phyloP scores from a whole-genome alignment of 2,329 filamentous ascomycete species.

The Thelonectria blattea region DNA sequence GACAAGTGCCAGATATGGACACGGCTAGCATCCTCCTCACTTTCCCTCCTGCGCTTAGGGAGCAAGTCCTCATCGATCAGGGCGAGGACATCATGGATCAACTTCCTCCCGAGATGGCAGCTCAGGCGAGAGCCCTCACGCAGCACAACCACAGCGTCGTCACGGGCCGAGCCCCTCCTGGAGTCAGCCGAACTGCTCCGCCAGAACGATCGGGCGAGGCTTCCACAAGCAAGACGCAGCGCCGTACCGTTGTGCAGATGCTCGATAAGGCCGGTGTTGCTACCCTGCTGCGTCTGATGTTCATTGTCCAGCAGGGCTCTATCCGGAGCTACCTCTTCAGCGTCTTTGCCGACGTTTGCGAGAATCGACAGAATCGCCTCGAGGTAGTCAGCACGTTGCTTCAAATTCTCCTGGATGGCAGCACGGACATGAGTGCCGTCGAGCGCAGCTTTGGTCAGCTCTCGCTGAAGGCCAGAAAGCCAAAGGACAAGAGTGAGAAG shows the following conservation, averaged over 20 bases:
- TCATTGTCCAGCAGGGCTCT: constrained; percentile 89
- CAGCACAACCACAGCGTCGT: constrained; percentile 46
- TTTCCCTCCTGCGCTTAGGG: constrained; percentile 81
- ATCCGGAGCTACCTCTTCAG: constrained; percentile 84
- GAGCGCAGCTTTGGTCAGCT: constrained; percentile 95
- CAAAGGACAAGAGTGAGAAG: constrained; percentile 65
- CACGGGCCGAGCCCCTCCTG: constrained; percentile 41
- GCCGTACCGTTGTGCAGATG: constrained; percentile 91
- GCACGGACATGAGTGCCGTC: constrained; percentile 88
- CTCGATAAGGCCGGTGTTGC: constrained; percentile 95
- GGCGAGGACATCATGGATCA: constrained; percentile 86
- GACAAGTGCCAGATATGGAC: constrained; percentile 81
- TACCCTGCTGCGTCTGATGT: constrained; percentile 97
- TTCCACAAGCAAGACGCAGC: constrained; percentile 68
- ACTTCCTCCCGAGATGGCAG: constrained; percentile 83
- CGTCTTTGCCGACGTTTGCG: constrained; percentile 88
- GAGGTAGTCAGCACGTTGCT: constrained; percentile 93
- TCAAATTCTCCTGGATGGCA: constrained; percentile 94
- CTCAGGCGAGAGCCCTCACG: constrained; percentile 78
- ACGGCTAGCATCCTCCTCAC: constrained; percentile 90
- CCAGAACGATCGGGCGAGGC: constrained; percentile 47
- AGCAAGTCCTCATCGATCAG: constrained; percentile 89
- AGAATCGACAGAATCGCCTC: constrained; percentile 93
- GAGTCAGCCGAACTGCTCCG: constrained; percentile 27
- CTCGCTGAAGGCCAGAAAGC: constrained; percentile 86